Evolutionary conservation across 179 eudicot species (phyloP), one percentile per base, ranked within the genome.

Genomic region (Patellifolia procumbens): DNA sequence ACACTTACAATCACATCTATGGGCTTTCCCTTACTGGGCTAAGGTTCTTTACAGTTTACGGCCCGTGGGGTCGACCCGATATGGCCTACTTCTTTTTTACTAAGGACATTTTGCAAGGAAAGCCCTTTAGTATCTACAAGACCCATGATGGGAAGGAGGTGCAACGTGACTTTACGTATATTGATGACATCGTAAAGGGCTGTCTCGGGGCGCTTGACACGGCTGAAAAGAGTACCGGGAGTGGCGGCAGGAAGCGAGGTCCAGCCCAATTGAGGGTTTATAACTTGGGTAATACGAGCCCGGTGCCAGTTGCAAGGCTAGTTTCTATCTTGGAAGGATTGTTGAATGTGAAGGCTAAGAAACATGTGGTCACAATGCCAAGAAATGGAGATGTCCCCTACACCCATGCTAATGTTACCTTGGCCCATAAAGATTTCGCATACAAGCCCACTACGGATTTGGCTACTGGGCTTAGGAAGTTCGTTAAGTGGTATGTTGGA

Each of bases 1-100:
- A 89, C 74, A 89, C 91, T 7, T 89, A 89, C 28, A 89, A 88
- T 59, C 93, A 89, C 70, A 89, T 89, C n/a, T 88, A 89, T 60
- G 93, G 93, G 37, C 82, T 89, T 7, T 89, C 91, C 1, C 72
- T 89, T 6, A 89, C 93, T 26, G 93, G 89, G 12, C 80, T 89
- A 5, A 56, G 93, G 26, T 89, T 89, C 55, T 86, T 89, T 73
- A 89, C 93, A 0, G 93, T 89, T 15, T 89, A 89, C 56, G 91
- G 93, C 31, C 93, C 93, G 9, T 87, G 89, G 93, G 91, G 93
- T 1, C 37, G 91, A 46, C 91, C 93, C 19, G 93, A 89, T 80
- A 89, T 89, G 93, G 93, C 93, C 1, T 89, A 89, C 79, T 89
- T 86, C 79, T 89, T 89, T 82, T 89, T 89, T 78, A 89, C 91